Conservation (phyloP, 495 filamentous ascomycete genomes). For the Hyaloscypha variabilis region DNA sequence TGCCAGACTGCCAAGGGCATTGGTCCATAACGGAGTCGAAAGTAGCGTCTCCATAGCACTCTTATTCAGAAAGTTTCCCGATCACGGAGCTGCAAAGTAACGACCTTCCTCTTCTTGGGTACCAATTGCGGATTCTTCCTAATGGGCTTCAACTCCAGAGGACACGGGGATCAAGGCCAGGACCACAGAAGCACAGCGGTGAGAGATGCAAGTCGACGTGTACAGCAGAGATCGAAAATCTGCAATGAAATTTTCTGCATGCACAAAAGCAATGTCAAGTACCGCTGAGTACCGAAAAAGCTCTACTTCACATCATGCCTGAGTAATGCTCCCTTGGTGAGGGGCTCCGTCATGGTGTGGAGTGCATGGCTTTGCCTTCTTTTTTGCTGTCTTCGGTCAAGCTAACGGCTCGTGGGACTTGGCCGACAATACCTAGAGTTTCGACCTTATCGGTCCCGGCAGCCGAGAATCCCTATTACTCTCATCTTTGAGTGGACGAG, state of each 20-base stretch:
- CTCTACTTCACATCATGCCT: neutral
- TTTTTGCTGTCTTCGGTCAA: neutral
- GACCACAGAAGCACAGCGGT: conserved; percentile 18
- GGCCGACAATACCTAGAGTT: neutral
- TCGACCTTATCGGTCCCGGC: neutral
- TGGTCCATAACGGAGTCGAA: neutral
- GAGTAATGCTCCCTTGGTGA: neutral
- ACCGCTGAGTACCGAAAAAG: conserved; percentile 12
- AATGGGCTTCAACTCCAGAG: neutral
- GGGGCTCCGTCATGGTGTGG: neutral
- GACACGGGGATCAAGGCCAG: neutral
- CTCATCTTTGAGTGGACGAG: neutral
- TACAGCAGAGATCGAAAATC: neutral
- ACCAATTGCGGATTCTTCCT: neutral
- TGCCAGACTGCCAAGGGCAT: neutral
- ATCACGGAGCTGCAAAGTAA: neutral
- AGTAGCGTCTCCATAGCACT: neutral
- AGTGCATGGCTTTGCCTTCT: neutral
- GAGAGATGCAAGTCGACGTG: conserved; percentile 23
- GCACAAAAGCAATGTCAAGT: neutral
- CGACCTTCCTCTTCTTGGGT: conserved; percentile 3
- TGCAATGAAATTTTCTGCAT: neutral
- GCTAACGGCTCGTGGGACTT: neutral
- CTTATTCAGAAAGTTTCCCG: conserved; percentile 5
- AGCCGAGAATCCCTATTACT: neutral